A percentile compares a stretch with the other conserved stretches of the same genome.
These are phyloP conservation scores for Taphrina populina DNA, from an alignment of 1,139 yeast species.

Conservation along the genomic window DNA sequence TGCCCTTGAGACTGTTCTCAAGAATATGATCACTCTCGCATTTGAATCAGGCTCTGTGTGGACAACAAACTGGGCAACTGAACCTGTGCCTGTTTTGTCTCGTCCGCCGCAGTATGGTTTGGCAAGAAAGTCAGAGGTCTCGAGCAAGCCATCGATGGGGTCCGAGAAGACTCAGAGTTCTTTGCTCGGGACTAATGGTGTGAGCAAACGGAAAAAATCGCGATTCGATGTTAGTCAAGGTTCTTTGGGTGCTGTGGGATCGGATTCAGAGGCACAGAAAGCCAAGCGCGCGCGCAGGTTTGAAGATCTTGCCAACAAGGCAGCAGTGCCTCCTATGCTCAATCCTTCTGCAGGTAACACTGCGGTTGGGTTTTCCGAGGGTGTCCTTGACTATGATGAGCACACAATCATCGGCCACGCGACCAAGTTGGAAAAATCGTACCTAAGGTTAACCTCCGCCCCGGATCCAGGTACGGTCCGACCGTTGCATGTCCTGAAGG, in stretches of 20 bases:
- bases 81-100: conserved; percentile 46
- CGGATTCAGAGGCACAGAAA: conserved; percentile 34
- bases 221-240: conserved; percentile 33
- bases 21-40: conserved; percentile 54
- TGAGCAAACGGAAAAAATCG: conserved; percentile 34
- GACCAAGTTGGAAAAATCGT: conserved; percentile 67
- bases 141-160: too few species aligned
- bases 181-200: too few species aligned
- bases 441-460: conserved; percentile 81
- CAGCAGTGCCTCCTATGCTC: conserved; percentile 28
- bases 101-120: conserved; percentile 51
- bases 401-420: conserved; percentile 63
- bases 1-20: conserved; percentile 50
- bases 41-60: conserved; percentile 51
- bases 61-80: conserved; percentile 58
- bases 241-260: conserved; percentile 17
- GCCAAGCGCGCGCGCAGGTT: conserved; percentile 31
- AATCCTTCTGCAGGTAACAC: background rate
- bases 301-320: conserved; percentile 1
- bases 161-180: conserved; percentile 24
- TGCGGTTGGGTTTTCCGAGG: conserved; percentile 18
- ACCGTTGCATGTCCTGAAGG: conserved; percentile 62
- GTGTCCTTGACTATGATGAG: conserved; percentile 35
- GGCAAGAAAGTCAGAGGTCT: too few species aligned
- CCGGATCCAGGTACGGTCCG: conserved; percentile 85